Base-by-base conservation (phyloP, 495 filamentous ascomycete species). In the Apiosordaria backusii region DNA sequence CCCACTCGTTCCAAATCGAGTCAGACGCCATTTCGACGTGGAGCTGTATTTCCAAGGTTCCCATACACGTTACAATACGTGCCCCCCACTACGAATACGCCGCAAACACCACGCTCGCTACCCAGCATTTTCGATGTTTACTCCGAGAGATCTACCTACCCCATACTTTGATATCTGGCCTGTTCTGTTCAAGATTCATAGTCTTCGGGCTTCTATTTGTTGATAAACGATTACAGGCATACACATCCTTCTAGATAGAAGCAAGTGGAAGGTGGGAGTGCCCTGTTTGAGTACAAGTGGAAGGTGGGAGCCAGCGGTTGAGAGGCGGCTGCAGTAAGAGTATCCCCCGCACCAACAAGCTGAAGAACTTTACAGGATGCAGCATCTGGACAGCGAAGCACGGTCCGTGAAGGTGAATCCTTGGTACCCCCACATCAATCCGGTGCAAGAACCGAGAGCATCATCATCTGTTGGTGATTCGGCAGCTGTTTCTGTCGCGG, bases 401-500 rank as follows among this genome's bases (percentile, higher is more conserved):
- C 35, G 13, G 35, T 7, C 35, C 35, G 35, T 45, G 35, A 29
- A 27, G 24, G 19, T 22, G 26, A 3, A n/a, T 21, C 16, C 59
- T 61, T 61, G 59, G 59, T 27, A 61, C 59, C 59, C 59, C 59
- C 59, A 61, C 59, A 61, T 27, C 10, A 19, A 25, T 61, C 59
- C 59, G 59, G 59, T 27, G 19, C 26, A 9, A 50, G 22, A 55
- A 23, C 52, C 19, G 52, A 55, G 22, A 45, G 35, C 35, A 13
- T 45, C 35, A 45, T 3, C 10, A 45, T 45, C 35, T 45, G 6
- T 45, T 45, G 35, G 35, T 45, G 10, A 45, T 45, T 45, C 35
- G 35, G 35, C 13, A 45, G 35, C 35, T 45, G 35, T 45, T 45
- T 45, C 35, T 45, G 35, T 45, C 35, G 35, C 35, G 16, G 35